Evolutionary conservation across 805 yeast species (phyloP).

Genomic region (Wickerhamiella alocasiicola): DNA sequence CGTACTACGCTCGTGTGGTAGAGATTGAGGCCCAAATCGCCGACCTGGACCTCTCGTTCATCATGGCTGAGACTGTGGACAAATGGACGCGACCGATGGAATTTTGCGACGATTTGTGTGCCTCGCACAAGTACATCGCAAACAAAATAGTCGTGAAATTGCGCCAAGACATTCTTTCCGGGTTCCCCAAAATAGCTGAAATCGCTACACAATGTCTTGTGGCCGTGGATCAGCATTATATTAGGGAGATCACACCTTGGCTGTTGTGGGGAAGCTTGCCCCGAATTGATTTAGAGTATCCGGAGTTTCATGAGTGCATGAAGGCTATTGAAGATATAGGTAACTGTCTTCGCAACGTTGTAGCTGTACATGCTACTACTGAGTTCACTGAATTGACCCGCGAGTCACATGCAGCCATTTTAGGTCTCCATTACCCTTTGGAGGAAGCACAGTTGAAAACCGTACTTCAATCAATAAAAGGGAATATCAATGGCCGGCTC

Average conservation of each 20-base stretch:
- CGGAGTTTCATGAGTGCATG: neutral
- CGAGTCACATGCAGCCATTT: neutral
- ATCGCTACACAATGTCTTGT: slow-evolving; percentile 6
- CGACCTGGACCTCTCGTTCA: neutral
- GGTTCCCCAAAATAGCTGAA: slow-evolving; percentile 7
- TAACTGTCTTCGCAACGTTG: slow-evolving; percentile 2
- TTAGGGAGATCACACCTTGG: slow-evolving; percentile 3
- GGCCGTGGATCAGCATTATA: slow-evolving; percentile 10
- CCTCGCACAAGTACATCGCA: neutral
- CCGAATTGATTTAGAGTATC: slow-evolving; percentile 1
- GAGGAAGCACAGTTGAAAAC: neutral
- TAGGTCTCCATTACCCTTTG: slow-evolving; percentile 6
- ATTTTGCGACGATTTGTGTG: slow-evolving; percentile 4
- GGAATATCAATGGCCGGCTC: neutral
- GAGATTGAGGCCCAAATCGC: neutral
- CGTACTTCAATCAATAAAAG: neutral
- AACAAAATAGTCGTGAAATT: slow-evolving; percentile 4
- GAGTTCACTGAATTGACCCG: slow-evolving; percentile 3
- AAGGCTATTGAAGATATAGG: neutral
- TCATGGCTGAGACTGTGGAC: slow-evolving; percentile 12
- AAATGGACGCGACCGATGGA: slow-evolving; percentile 1
- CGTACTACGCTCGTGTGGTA: neutral
- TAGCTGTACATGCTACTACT: neutral
- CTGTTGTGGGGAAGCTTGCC: slow-evolving; percentile 6
- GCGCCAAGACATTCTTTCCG: neutral